Base-by-base conservation (phyloP, 1,139 yeast genomes). In the Waltiozyma sp. region DNA sequence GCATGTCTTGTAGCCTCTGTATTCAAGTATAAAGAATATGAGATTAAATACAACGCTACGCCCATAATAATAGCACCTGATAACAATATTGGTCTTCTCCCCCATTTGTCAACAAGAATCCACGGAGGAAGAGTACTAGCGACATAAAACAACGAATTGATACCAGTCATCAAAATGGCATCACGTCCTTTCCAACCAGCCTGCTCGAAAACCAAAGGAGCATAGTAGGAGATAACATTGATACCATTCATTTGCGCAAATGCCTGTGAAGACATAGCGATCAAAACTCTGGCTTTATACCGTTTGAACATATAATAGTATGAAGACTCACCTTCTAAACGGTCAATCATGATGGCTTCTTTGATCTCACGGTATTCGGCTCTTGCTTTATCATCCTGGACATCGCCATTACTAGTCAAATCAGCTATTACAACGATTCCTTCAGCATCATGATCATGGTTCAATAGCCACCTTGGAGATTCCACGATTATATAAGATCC, bases 191-290 rank as follows among this genome's bases (percentile, higher is more conserved):
- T 64, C 96, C 96, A 88, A 23, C 96, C 96, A 3, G 96, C 96
- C 56, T 85, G 85, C 61, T 87, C 96, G 62, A 88, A 89, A 40
- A 88, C 93, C 64, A 88, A 69, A 1, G 96, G 96, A 1, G 96
- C 96, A 63, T 88, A 88, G 65, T 88, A 89, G 1, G 94, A 80
- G 44, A 89, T 86, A 47, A 89, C 89, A 57, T 88, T 88, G 61
- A 88, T 89, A 55, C 97, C 97, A 57, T 87, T 85, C 59, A 88
- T 68, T 62, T 88, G 97, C 3, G 96, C 96, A 70, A 88, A 86
- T 67, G 87, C 77, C 58, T 84, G 93, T 1, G 95, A 81, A 33
- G 88, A 80, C 77, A 93, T 86, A 7, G 95, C 96, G 49, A 88
- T 84, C 26, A 87, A 70, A n/a, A 88, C 77, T 41, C 96, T 69